These are phyloP conservation scores for Harringtonia aguacate DNA, from an alignment of 2,329 filamentous ascomycete species.

Conservation along the genomic window DNA sequence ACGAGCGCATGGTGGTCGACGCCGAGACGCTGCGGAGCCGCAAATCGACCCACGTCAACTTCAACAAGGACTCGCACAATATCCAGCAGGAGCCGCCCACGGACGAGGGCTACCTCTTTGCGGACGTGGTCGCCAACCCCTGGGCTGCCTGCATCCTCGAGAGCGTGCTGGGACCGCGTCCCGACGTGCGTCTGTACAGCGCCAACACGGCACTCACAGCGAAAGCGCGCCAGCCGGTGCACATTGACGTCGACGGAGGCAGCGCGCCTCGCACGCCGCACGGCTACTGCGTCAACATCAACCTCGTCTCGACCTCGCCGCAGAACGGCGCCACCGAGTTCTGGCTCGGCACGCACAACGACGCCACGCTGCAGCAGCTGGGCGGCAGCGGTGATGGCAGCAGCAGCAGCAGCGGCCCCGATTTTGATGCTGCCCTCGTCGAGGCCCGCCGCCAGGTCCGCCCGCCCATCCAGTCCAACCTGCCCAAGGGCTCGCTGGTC, in stretches of 20 bases:
- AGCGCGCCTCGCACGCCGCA: constrained; percentile 41
- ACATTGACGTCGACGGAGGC: constrained; percentile 50
- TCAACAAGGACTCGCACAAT: constrained; percentile 28
- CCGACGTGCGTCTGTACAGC: constrained; percentile 47
- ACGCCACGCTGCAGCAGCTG: no score
- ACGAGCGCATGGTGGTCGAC: constrained; percentile 4
- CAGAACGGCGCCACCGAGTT: constrained; percentile 3
- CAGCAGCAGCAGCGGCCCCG: no score
- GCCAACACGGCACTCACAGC: constrained; percentile 45
- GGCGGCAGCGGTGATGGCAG: no score
- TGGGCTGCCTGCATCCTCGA: constrained; percentile 43
- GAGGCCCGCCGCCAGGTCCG: constrained; percentile 5
- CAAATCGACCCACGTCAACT: constrained; percentile 8
- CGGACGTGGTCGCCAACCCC: constrained; percentile 43
- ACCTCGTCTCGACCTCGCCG: not conserved
- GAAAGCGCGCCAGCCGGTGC: constrained; percentile 39
- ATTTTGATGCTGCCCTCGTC: constrained; percentile 29
- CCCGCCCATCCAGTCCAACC: constrained; percentile 23
- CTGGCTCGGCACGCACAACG: constrained; percentile 1
- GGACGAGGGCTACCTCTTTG: constrained; percentile 34
- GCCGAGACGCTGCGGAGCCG: constrained; percentile 4
- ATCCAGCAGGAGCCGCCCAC: constrained; percentile 50
- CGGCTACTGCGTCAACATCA: constrained; percentile 40
- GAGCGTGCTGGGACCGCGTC: constrained; percentile 40
- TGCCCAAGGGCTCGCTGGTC: constrained; percentile 32